Evolutionary conservation across 1,284 basidiomycete species (phyloP), one percentile per base, ranked within the genome.

Genomic region (Leccinum subrobustum): DNA sequence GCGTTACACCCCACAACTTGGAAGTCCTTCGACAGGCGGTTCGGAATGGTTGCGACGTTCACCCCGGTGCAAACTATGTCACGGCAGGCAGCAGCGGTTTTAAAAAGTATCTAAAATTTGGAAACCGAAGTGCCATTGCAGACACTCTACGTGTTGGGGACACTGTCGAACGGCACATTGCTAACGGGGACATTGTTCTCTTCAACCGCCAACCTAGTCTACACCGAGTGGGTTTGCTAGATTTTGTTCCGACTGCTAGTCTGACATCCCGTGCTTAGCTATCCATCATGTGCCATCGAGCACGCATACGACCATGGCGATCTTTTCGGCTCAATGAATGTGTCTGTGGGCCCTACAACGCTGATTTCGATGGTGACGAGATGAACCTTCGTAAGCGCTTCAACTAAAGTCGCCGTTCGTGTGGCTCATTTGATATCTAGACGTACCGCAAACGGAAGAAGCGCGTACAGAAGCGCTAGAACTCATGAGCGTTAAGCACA

Each of bases 151-250:
- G 86, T 60, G 80, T 95, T 65, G 95, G 95, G 6, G 94, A 98
- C 75, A 83, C 92, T 23, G 93, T 99, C 7, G 96, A 99, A 76
- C 83, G 95, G 56, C 97, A 99, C 79, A 83, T 99, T 56, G 82
- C 93, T 39, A 97, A 99, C 73, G 96, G 96, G 59, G 97, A 99
- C 75, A 91, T 99, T 63, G 95, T 98, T 1, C 81, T 99, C 47
- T 99, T 99, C 81, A 99, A 99, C 77, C 95, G 97, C 63, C 97
- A 99, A 74, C 97, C 97, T 5, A 96, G 93, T 85, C 81, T 99
- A 71, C 97, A 99, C 78, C 96, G 95, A 77, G 91, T 91, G 33
- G 42, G 65, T 65, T 48, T 31, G 6, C n/a, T n/a, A 54, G 39
- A 20, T 58, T 35, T 20, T 56, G 8, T 42, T 23, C 27, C 52